Base-by-base conservation (phyloP, 1,284 basidiomycete species). In the Meripilus lineatus region DNA sequence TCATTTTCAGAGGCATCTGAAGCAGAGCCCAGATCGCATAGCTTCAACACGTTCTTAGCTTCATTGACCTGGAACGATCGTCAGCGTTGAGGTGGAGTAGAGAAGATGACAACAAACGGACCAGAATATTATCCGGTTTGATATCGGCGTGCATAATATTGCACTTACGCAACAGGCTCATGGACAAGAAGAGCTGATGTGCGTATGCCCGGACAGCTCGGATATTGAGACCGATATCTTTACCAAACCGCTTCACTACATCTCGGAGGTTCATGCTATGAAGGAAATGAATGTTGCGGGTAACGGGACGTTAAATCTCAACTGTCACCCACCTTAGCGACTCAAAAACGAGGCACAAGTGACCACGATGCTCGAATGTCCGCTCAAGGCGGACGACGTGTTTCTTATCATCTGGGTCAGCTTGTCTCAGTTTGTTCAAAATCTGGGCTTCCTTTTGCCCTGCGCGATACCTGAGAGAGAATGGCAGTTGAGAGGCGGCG, bases 71-170 rank as follows among this genome's bases (percentile, higher is more conserved):
- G 50, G 22, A 21, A 33, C 41, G 18, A 40, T 43, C 46, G 32
- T 47, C 30, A 45, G 50, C 15, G 45, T 26, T 26, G 37, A 20
- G 30, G 35, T 20, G 6, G 15, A 32, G 7, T 26, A 45, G 28
- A 44, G 46, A 30, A 26, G 42, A 41, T 32, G 44, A 53, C 4
- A 32, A 32, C 32, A 36, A 35, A 74, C 83, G 35, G 50, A 92
- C 93, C 55, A 96, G 64, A 38, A 97, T 93, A 59, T 97, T 97
- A 63, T 96, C 93, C 17, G 93, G 93, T 66, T 97, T 97, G 63
- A 99, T 90, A 62, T 99, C 96, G 4, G 96, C 96, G 58, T 99
- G 96, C 76, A 98, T 96, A 47, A 99, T 81, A 51, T 88, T 90
- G 50, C 83, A 79, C 67, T 97, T 97, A 52, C 82, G 81, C 59